Evolutionary conservation across 371 early-diverging fungal species (phyloP), one percentile per base, ranked within the genome.

Genomic region (Rhizopus sp.): DNA sequence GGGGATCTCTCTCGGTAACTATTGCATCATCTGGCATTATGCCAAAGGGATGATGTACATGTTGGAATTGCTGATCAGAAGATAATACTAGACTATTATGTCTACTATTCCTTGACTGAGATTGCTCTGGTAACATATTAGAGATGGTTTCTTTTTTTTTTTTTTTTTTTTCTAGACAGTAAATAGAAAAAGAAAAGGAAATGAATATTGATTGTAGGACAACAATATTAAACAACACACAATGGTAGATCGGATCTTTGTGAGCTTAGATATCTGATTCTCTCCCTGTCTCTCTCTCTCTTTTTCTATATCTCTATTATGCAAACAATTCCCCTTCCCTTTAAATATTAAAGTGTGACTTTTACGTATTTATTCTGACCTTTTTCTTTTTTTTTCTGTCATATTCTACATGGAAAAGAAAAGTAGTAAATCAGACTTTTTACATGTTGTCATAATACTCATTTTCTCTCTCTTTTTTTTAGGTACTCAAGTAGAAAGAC

Each of bases 401-500:
- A 23, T 2, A 23, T 23, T 23, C 23, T 2, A 23, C 23, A 23
- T 23, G 23, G 23, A 23, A 23, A 23, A 23, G 23, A 23, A 23
- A 23, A 23, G 23, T 23, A 23, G 23, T 23, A 23, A 23, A 23
- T 23, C 23, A 23, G 23, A 2, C 23, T 23, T 23, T 23, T 23
- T 23, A 23, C 23, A 23, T 23, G 23, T 23, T 23, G 23, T 2
- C 23, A 23, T 23, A 23, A 23, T 23, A 23, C 23, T 23, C 2
- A 23, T 31, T 32, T 13, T 31, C 2, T 23, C n/a, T n/a, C n/a
- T 23, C 2, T 23, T 23, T 23, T 17, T 5, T 15, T 15, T 34
- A 56, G 64, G 37, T 41, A 30, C 42, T 42, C 61, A 63, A 64
- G 73, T 69, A 40, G 80, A 80, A 55, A 70, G 80, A 63, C 88